Evolutionary conservation across 2,329 filamentous ascomycete species (phyloP), one percentile per base, ranked within the genome.

Genomic region (Penicillium sp.): DNA sequence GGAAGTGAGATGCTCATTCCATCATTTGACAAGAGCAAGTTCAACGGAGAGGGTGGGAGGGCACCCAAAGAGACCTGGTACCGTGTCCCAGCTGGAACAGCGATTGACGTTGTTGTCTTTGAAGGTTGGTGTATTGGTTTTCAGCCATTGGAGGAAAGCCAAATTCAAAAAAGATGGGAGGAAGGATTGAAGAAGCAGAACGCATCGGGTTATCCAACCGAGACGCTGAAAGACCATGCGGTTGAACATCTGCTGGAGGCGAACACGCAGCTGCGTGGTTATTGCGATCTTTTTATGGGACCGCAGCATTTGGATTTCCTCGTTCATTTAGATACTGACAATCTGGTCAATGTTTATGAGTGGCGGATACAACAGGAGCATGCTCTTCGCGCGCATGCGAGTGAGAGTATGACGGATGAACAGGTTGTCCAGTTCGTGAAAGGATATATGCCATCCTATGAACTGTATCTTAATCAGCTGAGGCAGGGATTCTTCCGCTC

Each of bases 91-190:
- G 41, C 47, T 3, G 49, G 34, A 7, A 47, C 44, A 6, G 6
- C n/a, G 3, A 34, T 62, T 10, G 60, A 62, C 19, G 27, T 61
- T 34, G 52, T 60, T 13, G 44, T 60, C 10, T 57, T 62, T 30
- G 60, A 62, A 43, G 60, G 58, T 14, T 60, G 60, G 56, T 60
- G 60, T 40, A 30, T 60, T 36, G 56, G 58, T 16, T 59, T 62
- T 36, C 51, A 55, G 32, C 57, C 57, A 27, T 32, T 61, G 16
- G 16, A 46, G 2, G 49, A 61, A 10, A 13, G 35, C 0, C 11
- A 29, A 7, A 7, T 60, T 23, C 48, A 16, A 36, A 11, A 43
- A 23, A 36, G 14, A 4, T 60, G 53, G 58, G 36, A 47, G 18
- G 13, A 49, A 43, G 44, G 38, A 4, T 1, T 3, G 6, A n/a